Conservation (phyloP, 148 eudicot species). For the Arbutus unedo region DNA sequence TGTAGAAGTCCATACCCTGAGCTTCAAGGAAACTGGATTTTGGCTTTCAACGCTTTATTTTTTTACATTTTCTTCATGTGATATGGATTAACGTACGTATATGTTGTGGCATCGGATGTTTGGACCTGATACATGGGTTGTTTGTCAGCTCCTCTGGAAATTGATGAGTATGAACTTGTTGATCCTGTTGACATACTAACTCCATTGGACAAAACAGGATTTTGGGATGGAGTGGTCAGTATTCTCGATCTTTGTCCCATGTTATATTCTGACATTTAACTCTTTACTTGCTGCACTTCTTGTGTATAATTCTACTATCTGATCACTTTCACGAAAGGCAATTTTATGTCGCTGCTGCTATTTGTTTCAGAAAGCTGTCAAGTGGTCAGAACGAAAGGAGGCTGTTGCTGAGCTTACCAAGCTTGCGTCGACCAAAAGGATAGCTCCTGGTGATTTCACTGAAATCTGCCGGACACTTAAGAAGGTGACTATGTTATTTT, state of each 20-base stretch:
- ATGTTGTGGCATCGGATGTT: not conserved
- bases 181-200: constrained; percentile 98
- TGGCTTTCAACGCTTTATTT: not conserved
- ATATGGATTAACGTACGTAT: not conserved
- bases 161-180: constrained; percentile 95
- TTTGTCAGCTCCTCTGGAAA: constrained; percentile 76
- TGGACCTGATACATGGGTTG: constrained; percentile 17
- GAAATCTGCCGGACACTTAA: constrained; percentile 90
- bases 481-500: constrained; percentile 47
- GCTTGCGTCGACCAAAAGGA: constrained; percentile 90
- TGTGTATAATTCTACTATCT: constrained; percentile 7
- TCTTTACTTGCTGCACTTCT: constrained; percentile 4
- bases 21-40: not conserved
- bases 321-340: not conserved
- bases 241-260: constrained; percentile 8
- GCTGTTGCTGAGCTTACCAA: constrained; percentile 97
- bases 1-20: not conserved
- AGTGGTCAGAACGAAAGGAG: constrained; percentile 98
- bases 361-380: constrained; percentile 78
- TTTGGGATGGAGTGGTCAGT: constrained; percentile 99
- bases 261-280: not conserved
- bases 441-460: constrained; percentile 96
- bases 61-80: not conserved
- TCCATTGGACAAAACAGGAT: constrained; percentile 93
- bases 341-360: not conserved